These are phyloP conservation scores for Alternaria conjuncta DNA, from an alignment of 2,329 filamentous ascomycete genomes.

Conservation along the genomic window DNA sequence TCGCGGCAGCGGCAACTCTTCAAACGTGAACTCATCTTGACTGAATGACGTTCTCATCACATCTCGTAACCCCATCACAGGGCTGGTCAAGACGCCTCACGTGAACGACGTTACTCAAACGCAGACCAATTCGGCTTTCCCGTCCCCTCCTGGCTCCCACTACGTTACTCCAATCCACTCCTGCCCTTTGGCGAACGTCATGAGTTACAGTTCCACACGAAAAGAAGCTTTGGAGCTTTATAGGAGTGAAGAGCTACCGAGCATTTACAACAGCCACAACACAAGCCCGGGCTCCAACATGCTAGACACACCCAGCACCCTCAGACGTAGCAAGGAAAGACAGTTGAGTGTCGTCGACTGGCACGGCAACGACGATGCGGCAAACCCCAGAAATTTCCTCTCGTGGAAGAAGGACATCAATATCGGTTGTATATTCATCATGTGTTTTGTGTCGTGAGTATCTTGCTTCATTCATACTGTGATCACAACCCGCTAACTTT, in stretches of 20 bases:
- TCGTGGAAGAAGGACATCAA: conserved; percentile 27
- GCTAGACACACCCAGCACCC: neutral
- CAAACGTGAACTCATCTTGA: neutral
- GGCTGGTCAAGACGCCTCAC: neutral
- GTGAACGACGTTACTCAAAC: neutral
- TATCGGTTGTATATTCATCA: conserved; percentile 35
- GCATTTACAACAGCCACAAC: neutral
- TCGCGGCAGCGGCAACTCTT: neutral
- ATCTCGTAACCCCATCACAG: neutral
- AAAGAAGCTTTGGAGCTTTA: neutral
- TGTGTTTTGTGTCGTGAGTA: conserved; percentile 21
- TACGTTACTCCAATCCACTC: neutral
- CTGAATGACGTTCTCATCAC: neutral
- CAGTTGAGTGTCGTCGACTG: conserved; percentile 18
- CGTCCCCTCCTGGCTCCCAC: neutral
- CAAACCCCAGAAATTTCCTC: conserved; percentile 41
- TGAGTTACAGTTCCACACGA: neutral
- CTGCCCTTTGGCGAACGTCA: neutral
- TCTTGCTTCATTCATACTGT: neutral
- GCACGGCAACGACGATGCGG: conserved; percentile 24
- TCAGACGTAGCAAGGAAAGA: neutral
- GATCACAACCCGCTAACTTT: neutral
- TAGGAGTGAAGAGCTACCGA: neutral
- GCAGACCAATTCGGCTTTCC: neutral
- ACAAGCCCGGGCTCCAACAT: neutral